phyloP scores from a whole-genome alignment of 202 grass and related monocot genomes.

The Thinopyrum obtusiflorum region DNA sequence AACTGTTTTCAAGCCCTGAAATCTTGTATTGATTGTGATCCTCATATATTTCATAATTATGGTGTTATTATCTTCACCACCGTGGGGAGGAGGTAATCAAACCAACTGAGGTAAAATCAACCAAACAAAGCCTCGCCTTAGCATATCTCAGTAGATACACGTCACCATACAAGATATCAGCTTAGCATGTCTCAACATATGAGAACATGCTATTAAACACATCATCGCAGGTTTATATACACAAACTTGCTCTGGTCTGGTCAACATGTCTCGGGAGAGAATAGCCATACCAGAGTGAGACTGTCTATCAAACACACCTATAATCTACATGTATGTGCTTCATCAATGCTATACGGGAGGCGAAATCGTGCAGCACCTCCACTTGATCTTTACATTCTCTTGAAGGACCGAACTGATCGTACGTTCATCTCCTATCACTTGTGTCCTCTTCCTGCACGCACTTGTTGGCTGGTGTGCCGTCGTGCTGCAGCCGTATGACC shows the following conservation, averaged over 20 bases:
- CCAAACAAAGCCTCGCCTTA: too few species aligned
- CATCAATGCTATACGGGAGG: not conserved
- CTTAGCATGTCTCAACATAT: not conserved
- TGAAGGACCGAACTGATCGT: not conserved
- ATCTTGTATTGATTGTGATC: too few species aligned
- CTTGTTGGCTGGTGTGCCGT: not conserved
- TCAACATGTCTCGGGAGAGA: not conserved
- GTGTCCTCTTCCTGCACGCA: conserved; percentile 28
- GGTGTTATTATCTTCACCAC: too few species aligned
- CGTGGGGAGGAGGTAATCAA: too few species aligned
- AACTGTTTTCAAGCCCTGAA: too few species aligned
- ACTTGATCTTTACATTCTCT: not conserved
- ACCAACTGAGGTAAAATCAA: too few species aligned
- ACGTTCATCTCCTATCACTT: conserved; percentile 13
- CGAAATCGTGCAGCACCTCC: not conserved
- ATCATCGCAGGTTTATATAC: not conserved
- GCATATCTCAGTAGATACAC: too few species aligned
- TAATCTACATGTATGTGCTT: not conserved
- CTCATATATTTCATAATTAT: too few species aligned
- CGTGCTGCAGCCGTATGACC: conserved; percentile 43
- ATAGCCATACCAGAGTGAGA: not conserved
- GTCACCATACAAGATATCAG: too few species aligned
- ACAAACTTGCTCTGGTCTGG: not conserved
- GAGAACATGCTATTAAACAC: not conserved
- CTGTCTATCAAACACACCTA: not conserved